These are phyloP conservation scores for Trichoderma polysporum DNA, from an alignment of 2,329 filamentous ascomycete genomes.

Conservation along the genomic window DNA sequence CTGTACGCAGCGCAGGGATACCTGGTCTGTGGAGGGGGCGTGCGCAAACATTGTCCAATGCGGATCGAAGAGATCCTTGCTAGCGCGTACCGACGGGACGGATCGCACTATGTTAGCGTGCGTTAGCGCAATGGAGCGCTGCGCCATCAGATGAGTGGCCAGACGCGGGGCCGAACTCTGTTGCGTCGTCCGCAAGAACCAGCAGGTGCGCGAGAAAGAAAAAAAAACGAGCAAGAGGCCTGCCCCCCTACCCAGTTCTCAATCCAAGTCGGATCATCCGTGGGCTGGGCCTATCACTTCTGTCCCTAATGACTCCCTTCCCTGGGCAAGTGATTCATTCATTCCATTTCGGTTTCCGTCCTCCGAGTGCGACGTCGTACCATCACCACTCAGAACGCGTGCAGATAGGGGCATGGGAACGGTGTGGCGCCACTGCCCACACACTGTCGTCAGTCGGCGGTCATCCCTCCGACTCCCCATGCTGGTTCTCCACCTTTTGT, in stretches of 20 bases:
- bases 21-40: slow-evolving; percentile 22
- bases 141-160: slow-evolving; percentile 29
- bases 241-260: slow-evolving; percentile 1
- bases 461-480: slow-evolving; percentile 5
- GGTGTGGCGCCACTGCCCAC: slow-evolving; percentile 12
- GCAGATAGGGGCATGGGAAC: background rate
- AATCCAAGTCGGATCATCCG: background rate
- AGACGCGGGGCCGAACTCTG: slow-evolving; percentile 21
- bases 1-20: background rate
- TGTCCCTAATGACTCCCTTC: background rate
- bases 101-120: slow-evolving; percentile 35
- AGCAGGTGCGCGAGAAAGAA: background rate
- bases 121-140: slow-evolving; percentile 26
- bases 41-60: slow-evolving; percentile 26
- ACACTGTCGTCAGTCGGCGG: slow-evolving; percentile 9
- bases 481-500: background rate
- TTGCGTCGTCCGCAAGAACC: slow-evolving; percentile 17
- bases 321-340: background rate
- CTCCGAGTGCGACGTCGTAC: background rate
- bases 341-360: slow-evolving; percentile 1
- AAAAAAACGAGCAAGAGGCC: background rate
- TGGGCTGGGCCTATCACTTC: background rate
- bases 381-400: background rate
- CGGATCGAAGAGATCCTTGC: slow-evolving; percentile 17
- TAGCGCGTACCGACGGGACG: slow-evolving; percentile 41